Conservation (phyloP, 2,329 filamentous ascomycete species). For the Colletotrichum aenigma region DNA sequence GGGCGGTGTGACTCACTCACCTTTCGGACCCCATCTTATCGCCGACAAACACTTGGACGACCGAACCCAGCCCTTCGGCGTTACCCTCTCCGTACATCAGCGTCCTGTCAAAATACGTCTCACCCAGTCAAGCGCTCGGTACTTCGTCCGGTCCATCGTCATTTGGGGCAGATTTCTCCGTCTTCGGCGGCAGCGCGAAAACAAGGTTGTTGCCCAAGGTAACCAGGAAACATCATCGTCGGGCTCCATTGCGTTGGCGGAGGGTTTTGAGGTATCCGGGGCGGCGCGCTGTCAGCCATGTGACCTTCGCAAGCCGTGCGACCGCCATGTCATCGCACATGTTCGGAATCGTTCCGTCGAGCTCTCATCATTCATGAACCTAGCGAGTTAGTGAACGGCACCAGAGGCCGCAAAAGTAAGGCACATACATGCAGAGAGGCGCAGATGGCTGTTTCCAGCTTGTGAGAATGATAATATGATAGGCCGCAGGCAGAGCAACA, state of each 20-base stretch:
- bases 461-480: neutral
- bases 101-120: neutral
- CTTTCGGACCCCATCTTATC: neutral
- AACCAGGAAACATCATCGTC: neutral
- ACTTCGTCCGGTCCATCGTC: neutral
- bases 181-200: neutral
- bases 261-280: neutral
- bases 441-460: neutral
- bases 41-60: neutral
- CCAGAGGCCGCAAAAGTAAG: neutral
- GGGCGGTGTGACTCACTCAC: slow-evolving; percentile 13
- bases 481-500: slow-evolving; percentile 5
- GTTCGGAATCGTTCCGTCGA: neutral
- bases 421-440: neutral
- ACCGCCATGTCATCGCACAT: neutral
- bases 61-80: neutral
- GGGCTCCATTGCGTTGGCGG: neutral
- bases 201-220: neutral
- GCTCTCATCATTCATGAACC: neutral
- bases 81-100: neutral
- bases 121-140: neutral
- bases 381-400: neutral
- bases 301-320: neutral
- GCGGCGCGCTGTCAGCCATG: neutral
- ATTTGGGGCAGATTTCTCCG: neutral